Evolutionary conservation across 768 basidiomycete species (phyloP), one percentile per base, ranked within the genome.

Genomic region (Paxillus rubicundulus): DNA sequence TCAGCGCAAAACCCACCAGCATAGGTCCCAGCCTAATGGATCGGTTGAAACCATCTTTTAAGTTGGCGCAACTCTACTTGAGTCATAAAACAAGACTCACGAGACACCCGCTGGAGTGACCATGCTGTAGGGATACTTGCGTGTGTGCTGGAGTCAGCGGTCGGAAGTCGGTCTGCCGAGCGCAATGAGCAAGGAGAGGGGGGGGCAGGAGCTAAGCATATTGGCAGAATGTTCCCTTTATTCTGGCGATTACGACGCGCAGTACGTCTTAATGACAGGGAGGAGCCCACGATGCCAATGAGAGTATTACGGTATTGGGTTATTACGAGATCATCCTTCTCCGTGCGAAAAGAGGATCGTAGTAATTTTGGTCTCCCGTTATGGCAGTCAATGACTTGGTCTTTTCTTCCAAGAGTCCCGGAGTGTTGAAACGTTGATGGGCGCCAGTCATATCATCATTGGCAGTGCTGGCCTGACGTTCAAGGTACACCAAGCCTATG

Each of bases 1-100:
- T 71, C 43, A 73, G 57, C 38, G 70, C 59, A 30, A 70, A 58
- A 36, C 73, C 73, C 34, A 68, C 50, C 44, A 74, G 65, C 42
- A 70, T 58, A 2, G 73, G 73, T 5, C 73, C 73, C 45, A 67
- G 59, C 28, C 67, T 72, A 55, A 16, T 20, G 52, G 36, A 27
- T n/a, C n/a, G 18, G 12, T 13, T 27, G 37, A 12, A 44, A 14
- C 44, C 38, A 14, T 33, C 1, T 42, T 47, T 14, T 51, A 30
- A 53, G 47, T 40, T 12, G 8, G 28, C 8, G 40, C 45, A 16
- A 9, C 2, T 2, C 30, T 24, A 24, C 4, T 2, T 24, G 41
- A 8, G 17, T n/a, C 17, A 14, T 16, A 8, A 24, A 33, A 24
- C 16, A n/a, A 43, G 24, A 61, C 63, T 14, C 27, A 64, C 63